A percentile compares a stretch with the other conserved stretches of the same genome.
Evolutionary conservation across 345 rosid genomes (phyloP).

Genomic region (Syzygium jambos): DNA sequence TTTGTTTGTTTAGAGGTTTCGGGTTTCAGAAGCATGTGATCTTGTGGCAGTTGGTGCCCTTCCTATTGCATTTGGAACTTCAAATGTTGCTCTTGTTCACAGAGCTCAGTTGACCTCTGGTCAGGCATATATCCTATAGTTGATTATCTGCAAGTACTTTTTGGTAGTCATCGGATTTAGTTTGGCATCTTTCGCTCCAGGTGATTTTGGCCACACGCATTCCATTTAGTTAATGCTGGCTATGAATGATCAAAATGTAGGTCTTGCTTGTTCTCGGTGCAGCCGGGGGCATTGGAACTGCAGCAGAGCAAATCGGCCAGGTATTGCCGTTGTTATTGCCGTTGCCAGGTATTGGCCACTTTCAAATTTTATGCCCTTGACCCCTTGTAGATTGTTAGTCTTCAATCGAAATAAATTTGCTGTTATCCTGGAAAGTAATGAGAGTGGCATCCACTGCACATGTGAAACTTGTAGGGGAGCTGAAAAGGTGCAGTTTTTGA

Average conservation of each 20-base stretch:
- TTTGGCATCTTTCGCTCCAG: background rate
- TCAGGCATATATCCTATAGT: conserved; percentile 29
- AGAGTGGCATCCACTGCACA: background rate
- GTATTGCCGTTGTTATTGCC: conserved; percentile 71
- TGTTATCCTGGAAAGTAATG: background rate
- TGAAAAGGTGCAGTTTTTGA: conserved; percentile 62
- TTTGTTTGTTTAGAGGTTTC: background rate
- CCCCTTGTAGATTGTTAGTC: background rate
- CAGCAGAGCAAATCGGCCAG: conserved; percentile 86
- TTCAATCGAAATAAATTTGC: background rate
- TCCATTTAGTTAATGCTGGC: background rate
- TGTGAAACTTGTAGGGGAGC: conserved; percentile 34
- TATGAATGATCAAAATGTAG: conserved; percentile 15
- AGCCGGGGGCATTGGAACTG: conserved; percentile 92
- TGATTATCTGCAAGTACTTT: background rate
- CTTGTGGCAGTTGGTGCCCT: conserved; percentile 78
- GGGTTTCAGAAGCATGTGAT: conserved; percentile 63
- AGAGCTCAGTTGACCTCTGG: conserved; percentile 60
- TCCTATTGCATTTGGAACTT: conserved; percentile 89
- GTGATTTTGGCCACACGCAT: background rate
- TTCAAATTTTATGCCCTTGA: background rate
- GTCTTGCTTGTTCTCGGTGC: conserved; percentile 89
- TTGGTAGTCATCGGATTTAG: background rate
- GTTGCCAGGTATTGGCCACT: conserved; percentile 53
- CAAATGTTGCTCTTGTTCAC: conserved; percentile 83